phyloP scores from a whole-genome alignment of 2,329 filamentous ascomycete genomes.

The Penicillium frequentans region DNA sequence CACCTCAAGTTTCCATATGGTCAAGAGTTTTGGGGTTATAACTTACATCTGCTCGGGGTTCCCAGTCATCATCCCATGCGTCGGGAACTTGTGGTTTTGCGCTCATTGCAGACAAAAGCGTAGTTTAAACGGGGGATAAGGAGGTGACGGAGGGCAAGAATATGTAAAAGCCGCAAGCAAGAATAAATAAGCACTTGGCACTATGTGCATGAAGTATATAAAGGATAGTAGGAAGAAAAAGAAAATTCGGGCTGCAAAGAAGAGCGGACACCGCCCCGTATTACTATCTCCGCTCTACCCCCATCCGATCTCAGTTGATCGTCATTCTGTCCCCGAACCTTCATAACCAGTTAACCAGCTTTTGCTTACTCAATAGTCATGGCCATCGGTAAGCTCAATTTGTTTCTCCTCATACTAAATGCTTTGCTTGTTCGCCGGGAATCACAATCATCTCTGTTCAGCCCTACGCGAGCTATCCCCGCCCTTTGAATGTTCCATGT shows the following conservation, averaged over 20 bases:
- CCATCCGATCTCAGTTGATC: not conserved
- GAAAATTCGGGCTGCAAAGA: constrained; percentile 20
- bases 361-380: constrained; percentile 10
- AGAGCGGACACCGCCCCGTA: constrained; percentile 14
- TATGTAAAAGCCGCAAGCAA: not conserved
- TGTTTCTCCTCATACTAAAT: not conserved
- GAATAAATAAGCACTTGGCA: not conserved
- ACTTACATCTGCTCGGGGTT: constrained; percentile 69
- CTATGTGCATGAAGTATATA: constrained; percentile 15
- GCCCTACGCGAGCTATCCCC: not conserved
- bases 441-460: not conserved
- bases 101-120: constrained; percentile 31
- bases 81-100: constrained; percentile 62
- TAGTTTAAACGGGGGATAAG: constrained; percentile 2
- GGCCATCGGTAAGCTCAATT: constrained; percentile 21
- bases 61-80: constrained; percentile 95
- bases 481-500: not conserved
- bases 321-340: not conserved
- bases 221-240: constrained; percentile 11
- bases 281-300: constrained; percentile 15
- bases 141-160: not conserved
- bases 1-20: not conserved
- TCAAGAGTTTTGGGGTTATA: not conserved
- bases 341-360: not conserved
- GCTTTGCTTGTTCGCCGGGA: not conserved